These are phyloP conservation scores for Chaetothyriales sp. DNA, from an alignment of 2,329 filamentous ascomycete species.

Conservation along the genomic window DNA sequence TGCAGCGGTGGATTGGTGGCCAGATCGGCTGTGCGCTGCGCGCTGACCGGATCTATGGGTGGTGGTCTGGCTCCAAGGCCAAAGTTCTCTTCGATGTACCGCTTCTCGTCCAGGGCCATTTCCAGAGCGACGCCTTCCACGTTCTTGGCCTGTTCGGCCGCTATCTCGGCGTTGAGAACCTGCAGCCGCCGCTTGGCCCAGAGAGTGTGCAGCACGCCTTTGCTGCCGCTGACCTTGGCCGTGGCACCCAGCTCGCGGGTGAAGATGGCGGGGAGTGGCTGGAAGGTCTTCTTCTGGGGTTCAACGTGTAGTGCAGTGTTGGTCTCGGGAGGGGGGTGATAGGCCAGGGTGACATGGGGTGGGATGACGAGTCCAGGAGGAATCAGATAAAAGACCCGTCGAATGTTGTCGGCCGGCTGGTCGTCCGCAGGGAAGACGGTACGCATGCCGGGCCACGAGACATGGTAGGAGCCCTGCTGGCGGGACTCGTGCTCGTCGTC, in stretches of 20 bases:
- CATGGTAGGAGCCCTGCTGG: slow-evolving; percentile 51
- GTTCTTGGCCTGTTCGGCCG: slow-evolving; percentile 56
- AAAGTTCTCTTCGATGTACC: slow-evolving; percentile 77
- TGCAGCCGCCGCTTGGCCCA: slow-evolving; percentile 76
- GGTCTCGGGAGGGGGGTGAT: slow-evolving; percentile 33
- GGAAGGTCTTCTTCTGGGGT: slow-evolving; percentile 44
- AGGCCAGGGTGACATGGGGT: slow-evolving; percentile 53
- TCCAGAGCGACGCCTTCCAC: slow-evolving; percentile 69
- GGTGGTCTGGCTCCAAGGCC: slow-evolving; percentile 38
- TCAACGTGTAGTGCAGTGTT: slow-evolving; percentile 14
- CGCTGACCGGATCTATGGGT: slow-evolving; percentile 19
- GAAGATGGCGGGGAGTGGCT: slow-evolving; percentile 77
- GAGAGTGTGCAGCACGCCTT: slow-evolving; percentile 74
- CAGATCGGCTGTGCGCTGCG: neutral
- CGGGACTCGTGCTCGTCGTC: slow-evolving; percentile 39
- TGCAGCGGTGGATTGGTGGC: slow-evolving; percentile 34
- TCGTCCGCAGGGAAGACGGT: slow-evolving; percentile 56
- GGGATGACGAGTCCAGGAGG: slow-evolving; percentile 60
- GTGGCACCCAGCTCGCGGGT: slow-evolving; percentile 58
- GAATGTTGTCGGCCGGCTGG: slow-evolving; percentile 37
- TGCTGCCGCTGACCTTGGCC: slow-evolving; percentile 53
- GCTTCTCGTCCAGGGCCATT: slow-evolving; percentile 70
- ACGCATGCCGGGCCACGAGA: slow-evolving; percentile 71
- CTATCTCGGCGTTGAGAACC: slow-evolving; percentile 64
- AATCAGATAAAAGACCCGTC: slow-evolving; percentile 68